Conservation (phyloP, 805 yeast species). For the Millerozyma acaciae region DNA sequence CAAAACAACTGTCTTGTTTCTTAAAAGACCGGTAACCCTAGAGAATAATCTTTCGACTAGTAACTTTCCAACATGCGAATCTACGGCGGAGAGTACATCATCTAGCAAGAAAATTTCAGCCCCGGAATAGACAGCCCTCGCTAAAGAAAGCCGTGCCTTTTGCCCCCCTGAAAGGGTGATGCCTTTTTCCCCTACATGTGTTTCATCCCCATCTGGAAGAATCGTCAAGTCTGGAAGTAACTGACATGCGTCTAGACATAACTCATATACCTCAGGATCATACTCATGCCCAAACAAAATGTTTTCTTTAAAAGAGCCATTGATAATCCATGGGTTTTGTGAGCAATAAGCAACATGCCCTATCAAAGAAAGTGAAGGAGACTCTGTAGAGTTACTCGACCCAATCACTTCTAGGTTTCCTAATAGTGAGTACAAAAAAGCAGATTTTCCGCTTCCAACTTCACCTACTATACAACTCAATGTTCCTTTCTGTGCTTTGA, state of each 20-base stretch:
- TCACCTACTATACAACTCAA: constrained; percentile 61
- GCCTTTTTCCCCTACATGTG: constrained; percentile 59
- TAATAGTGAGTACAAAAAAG: constrained; percentile 49
- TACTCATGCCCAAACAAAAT: constrained; percentile 47
- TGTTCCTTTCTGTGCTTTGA: constrained; percentile 49
- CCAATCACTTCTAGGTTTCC: constrained; percentile 44
- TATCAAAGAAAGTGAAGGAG: constrained; percentile 11
- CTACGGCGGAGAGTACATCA: constrained; percentile 69
- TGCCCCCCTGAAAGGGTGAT: constrained; percentile 61
- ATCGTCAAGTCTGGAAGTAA: constrained; percentile 44
- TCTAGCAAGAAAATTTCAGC: constrained; percentile 58
- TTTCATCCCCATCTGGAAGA: constrained; percentile 50
- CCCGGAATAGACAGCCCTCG: constrained; percentile 64
- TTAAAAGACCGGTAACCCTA: constrained; percentile 43
- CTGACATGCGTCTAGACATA: constrained; percentile 48
- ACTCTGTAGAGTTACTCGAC: constrained; percentile 12
- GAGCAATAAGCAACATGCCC: constrained; percentile 60
- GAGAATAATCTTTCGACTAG: constrained; percentile 48
- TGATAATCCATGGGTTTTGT: constrained; percentile 55
- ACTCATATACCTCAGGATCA: constrained; percentile 38
- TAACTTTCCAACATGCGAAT: constrained; percentile 61
- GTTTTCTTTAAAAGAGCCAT: constrained; percentile 47
- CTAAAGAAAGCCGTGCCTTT: constrained; percentile 60
- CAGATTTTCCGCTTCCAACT: constrained; percentile 67
- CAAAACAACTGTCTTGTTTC: constrained; percentile 50